Base-by-base conservation (phyloP, 768 basidiomycete genomes). In the Mycena filopes region DNA sequence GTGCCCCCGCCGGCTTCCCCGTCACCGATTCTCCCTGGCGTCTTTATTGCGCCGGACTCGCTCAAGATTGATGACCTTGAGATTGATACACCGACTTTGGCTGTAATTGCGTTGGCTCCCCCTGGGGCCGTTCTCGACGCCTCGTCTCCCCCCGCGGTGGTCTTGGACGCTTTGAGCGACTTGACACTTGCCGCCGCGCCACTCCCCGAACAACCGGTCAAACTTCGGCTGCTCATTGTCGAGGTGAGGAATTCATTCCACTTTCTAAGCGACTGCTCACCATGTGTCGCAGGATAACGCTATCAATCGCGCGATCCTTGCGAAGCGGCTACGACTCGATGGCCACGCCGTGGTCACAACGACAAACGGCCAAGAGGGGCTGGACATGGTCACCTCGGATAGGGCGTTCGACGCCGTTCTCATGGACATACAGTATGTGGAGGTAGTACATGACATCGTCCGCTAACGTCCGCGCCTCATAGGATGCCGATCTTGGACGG, bases 401-500 rank as follows among this genome's bases (percentile, higher is more conserved):
- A 79, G 80, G 41, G 79, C 83, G 4, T 91, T 92, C 70, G 92
- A 96, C 71, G 84, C 83, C 62, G 80, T 94, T 16, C 79, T 96
- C 48, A 96, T 94, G 94, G 93, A 94, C 73, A 86, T 94, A 13
- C 91, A 92, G 90, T 92, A 67, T 64, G 88, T 80, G 2, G 31
- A 6, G 40, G 36, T 20, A 26, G n/a, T 18, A 21, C 50, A 21
- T 28, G 29, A 31, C 23, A 21, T 38, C 16, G 13, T 18, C 26
- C 28, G 20, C 58, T 20, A 28, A 60, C 63, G 23, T 16, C 26
- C 26, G 26, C 41, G 26, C n/a, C n/a, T n/a, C n/a, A 18, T 67
- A 93, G 90, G 73, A 93, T 93, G 91, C 92, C 93, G 0, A 89
- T 95, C 57, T 79, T 94, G 51, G 85, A 93, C 68, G 93, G 93